Conservation (phyloP, 305 asterid species). For the Nicotiana rustica region DNA sequence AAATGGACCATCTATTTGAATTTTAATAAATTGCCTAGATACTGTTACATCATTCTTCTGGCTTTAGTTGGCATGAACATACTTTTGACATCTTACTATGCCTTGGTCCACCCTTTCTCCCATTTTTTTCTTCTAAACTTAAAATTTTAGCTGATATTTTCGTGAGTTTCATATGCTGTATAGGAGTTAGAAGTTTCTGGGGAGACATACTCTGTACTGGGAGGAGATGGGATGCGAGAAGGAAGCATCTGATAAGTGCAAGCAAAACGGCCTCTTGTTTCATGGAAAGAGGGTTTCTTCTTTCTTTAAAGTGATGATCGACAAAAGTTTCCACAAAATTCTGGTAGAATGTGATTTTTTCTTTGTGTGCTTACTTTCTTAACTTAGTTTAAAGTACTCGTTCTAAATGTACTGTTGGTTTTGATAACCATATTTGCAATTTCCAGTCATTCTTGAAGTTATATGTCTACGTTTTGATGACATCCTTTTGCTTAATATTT, state of each 20-base stretch:
- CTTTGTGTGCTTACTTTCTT: neutral
- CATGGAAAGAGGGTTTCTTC: slow-evolving; percentile 27
- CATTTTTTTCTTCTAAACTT: neutral
- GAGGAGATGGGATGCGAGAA: slow-evolving; percentile 20
- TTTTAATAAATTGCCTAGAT: neutral
- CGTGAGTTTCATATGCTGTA: neutral
- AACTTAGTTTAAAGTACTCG: slow-evolving; percentile 7
- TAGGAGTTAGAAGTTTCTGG: slow-evolving; percentile 10
- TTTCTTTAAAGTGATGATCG: slow-evolving; percentile 36
- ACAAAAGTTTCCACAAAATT: slow-evolving; percentile 22
- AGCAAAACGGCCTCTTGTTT: neutral
- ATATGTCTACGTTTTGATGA: neutral
- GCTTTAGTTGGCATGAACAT: too few species aligned
- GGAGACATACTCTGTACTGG: neutral
- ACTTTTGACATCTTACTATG: neutral
- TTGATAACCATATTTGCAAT: neutral
- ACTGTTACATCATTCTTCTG: neutral
- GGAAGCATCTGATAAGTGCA: slow-evolving; percentile 1
- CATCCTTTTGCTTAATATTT: slow-evolving; percentile 11
- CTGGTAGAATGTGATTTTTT: slow-evolving; percentile 26
- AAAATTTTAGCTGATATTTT: neutral
- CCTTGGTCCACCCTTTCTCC: neutral
- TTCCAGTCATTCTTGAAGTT: neutral
- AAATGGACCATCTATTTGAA: neutral
- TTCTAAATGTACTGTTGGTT: neutral